Conservation (phyloP, 352 stramenopile genomes). For the Nothophytophthora sp. region DNA sequence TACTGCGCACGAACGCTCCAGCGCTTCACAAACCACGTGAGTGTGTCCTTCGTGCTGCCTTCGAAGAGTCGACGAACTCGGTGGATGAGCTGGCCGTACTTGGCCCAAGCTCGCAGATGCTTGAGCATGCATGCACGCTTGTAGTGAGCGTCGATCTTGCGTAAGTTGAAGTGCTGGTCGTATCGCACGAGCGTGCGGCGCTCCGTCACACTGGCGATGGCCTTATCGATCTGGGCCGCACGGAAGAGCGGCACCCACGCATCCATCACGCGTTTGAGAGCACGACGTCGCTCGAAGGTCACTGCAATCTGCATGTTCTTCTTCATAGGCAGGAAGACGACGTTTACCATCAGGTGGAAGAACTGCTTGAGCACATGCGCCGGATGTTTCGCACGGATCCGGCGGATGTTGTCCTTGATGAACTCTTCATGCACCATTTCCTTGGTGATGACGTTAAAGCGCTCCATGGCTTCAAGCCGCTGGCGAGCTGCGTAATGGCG, state of each 20-base stretch:
- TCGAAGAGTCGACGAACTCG: conserved; percentile 72
- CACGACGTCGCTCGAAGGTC: conserved; percentile 34
- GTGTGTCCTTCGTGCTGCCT: conserved; percentile 46
- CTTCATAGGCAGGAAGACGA: conserved; percentile 49
- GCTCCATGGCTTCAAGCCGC: conserved; percentile 53
- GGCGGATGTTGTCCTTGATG: conserved; percentile 74
- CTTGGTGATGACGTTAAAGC: conserved; percentile 69
- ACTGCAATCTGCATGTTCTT: conserved; percentile 34
- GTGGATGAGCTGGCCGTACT: conserved; percentile 51
- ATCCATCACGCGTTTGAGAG: conserved; percentile 26
- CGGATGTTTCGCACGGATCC: conserved; percentile 39
- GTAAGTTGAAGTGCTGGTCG: conserved; percentile 71
- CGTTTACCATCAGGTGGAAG: conserved; percentile 45
- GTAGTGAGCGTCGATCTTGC: conserved; percentile 71
- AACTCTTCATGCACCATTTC: conserved; percentile 85
- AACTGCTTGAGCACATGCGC: conserved; percentile 42
- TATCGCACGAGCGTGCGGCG: conserved; percentile 62
- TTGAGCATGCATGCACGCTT: conserved; percentile 42
- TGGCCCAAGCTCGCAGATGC: conserved; percentile 56
- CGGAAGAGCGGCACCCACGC: conserved; percentile 57
- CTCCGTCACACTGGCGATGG: conserved; percentile 49
- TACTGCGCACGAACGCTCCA: conserved; percentile 63
- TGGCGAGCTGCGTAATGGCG: conserved; percentile 52
- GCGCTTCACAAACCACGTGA: conserved; percentile 36
- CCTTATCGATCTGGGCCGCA: conserved; percentile 58